Conservation (phyloP, 169 alveolate species). For the Plasmodium sp. region DNA sequence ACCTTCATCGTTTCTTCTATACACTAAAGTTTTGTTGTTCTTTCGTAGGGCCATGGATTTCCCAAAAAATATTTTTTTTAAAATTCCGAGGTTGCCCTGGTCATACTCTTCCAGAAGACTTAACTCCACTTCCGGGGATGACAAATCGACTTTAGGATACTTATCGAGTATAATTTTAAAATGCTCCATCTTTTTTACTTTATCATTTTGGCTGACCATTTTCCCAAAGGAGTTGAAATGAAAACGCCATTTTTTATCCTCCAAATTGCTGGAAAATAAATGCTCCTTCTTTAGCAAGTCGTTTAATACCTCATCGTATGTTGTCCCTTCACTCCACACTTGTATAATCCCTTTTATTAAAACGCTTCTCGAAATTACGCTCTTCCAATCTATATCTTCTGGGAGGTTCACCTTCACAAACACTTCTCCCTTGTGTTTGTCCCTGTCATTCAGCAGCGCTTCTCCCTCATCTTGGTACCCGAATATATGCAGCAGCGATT, state of each 20-base stretch:
- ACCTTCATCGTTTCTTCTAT: constrained; percentile 15
- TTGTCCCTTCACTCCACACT: constrained; percentile 78
- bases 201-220: constrained; percentile 63
- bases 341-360: constrained; percentile 76
- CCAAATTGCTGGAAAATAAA: constrained; percentile 45
- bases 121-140: constrained; percentile 42
- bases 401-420: constrained; percentile 67
- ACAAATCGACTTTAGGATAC: constrained; percentile 29
- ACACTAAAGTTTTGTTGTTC: constrained; percentile 4
- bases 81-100: constrained; percentile 19
- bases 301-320: constrained; percentile 67
- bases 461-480: constrained; percentile 37
- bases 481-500: constrained; percentile 64
- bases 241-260: constrained; percentile 70
- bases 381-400: constrained; percentile 68
- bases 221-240: constrained; percentile 75
- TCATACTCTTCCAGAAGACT: constrained; percentile 73
- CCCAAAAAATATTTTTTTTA: constrained; percentile 76
- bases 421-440: constrained; percentile 57
- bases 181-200: constrained; percentile 48
- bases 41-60: constrained; percentile 20
- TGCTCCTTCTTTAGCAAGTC: constrained; percentile 16
- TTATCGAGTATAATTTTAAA: constrained; percentile 36
- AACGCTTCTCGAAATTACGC: constrained; percentile 75
- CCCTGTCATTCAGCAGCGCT: not conserved